Evolutionary conservation across 495 filamentous ascomycete genomes (phyloP).

Genomic region (Xylaria cubensis): DNA sequence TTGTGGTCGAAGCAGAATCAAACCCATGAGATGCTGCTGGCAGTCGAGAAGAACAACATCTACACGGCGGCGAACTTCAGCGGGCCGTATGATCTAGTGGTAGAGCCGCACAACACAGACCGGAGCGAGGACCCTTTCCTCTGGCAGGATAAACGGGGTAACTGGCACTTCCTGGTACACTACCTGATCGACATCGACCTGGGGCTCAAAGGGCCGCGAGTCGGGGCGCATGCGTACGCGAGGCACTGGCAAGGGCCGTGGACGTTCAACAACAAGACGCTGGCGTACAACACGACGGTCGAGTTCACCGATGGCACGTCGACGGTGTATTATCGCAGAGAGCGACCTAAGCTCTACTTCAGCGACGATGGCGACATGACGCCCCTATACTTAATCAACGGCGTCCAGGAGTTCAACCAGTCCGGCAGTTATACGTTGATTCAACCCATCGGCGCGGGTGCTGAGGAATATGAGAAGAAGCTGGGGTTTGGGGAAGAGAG

Average conservation of each 20-base stretch:
- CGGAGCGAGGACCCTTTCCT: conserved; percentile 49
- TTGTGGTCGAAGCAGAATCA: conserved; percentile 30
- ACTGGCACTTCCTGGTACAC: conserved; percentile 50
- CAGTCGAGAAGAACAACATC: conserved; percentile 33
- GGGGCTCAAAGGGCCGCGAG: conserved; percentile 46
- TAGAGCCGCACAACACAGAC: conserved; percentile 35
- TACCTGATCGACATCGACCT: conserved; percentile 45
- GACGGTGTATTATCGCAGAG: conserved; percentile 43
- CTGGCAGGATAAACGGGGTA: conserved; percentile 50
- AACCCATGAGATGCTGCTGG: conserved; percentile 28
- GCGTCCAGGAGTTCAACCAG: conserved; percentile 53
- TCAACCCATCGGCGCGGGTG: conserved; percentile 30
- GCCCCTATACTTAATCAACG: conserved; percentile 46
- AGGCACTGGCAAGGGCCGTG: conserved; percentile 46
- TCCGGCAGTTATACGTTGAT: conserved; percentile 44
- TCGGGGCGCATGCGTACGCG: conserved; percentile 47
- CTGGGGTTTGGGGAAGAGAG: conserved; percentile 25
- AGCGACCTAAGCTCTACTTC: conserved; percentile 50
- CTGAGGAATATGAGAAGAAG: conserved; percentile 26
- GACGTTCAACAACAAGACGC: conserved; percentile 44
- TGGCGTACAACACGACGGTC: conserved; percentile 47
- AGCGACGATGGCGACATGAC: conserved; percentile 49
- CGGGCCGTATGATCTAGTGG: conserved; percentile 27
- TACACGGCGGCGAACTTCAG: conserved; percentile 26
- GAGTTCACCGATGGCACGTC: conserved; percentile 44